Evolutionary conservation across 371 early-diverging fungal genomes (phyloP).

Genomic region (Actinomucor elegans): DNA sequence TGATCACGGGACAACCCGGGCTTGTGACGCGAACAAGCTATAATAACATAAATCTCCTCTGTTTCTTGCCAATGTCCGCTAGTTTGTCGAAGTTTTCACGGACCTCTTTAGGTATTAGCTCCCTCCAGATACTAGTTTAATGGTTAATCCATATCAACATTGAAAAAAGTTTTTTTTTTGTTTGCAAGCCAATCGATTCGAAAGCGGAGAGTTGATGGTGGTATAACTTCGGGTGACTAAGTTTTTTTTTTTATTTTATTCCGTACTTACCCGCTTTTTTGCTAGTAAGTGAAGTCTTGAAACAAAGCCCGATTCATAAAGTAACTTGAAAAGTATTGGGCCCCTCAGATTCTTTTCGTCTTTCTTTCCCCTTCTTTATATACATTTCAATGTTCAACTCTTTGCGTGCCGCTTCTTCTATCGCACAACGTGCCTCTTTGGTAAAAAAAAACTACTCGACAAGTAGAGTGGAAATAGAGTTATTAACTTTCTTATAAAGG

Average conservation of each 20-base stretch:
- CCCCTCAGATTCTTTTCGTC: slow-evolving; percentile 5
- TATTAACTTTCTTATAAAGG: slow-evolving; percentile 13
- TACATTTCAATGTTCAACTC: slow-evolving; percentile 51
- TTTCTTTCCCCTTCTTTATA: slow-evolving; percentile 13
- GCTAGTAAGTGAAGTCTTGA: slow-evolving; percentile 6
- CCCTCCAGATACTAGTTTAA: too few species aligned
- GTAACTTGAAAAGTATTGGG: too few species aligned
- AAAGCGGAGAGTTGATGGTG: too few species aligned
- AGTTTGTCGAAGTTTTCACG: too few species aligned
- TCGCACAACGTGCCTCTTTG: slow-evolving; percentile 53
- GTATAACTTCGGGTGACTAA: slow-evolving; percentile 20
- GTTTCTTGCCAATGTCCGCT: too few species aligned
- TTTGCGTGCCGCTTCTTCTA: slow-evolving; percentile 52
- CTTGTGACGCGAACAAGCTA: background rate
- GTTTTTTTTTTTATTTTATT: slow-evolving; percentile 27
- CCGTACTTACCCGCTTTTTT: slow-evolving; percentile 34
- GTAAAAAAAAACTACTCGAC: slow-evolving; percentile 25
- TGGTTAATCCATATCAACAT: too few species aligned
- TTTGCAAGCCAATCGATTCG: too few species aligned
- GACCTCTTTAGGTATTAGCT: too few species aligned
- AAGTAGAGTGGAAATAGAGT: background rate
- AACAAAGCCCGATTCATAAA: slow-evolving; percentile 4
- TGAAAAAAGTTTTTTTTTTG: too few species aligned
- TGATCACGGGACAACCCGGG: slow-evolving; percentile 3
- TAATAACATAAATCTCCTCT: too few species aligned